Conservation (phyloP, 305 asterid genomes). For the Fraxinus nigra region DNA sequence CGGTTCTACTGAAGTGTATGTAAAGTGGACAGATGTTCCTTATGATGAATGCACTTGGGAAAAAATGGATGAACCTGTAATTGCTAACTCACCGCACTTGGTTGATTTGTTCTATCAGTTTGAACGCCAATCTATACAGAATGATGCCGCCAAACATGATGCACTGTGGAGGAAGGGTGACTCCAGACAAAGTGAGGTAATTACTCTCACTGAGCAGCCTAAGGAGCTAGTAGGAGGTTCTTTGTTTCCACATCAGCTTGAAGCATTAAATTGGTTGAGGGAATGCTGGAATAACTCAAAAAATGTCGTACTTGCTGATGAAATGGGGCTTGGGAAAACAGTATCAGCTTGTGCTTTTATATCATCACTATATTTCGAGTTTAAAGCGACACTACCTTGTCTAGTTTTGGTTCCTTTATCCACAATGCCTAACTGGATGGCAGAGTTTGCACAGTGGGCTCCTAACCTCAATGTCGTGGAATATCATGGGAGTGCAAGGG, state of each 20-base stretch:
- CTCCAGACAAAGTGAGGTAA: neutral
- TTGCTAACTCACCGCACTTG: conserved; percentile 58
- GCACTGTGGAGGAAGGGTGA: conserved; percentile 25
- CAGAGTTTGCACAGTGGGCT: neutral
- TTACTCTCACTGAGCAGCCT: neutral
- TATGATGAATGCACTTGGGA: conserved; percentile 99
- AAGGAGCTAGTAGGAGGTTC: neutral
- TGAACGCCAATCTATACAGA: conserved; percentile 63
- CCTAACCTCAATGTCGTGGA: neutral
- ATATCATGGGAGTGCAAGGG: neutral
- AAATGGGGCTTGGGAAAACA: neutral
- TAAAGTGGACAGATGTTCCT: conserved; percentile 87
- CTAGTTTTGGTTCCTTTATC: neutral
- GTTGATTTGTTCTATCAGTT: conserved; percentile 68
- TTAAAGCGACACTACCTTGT: neutral
- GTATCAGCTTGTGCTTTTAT: neutral
- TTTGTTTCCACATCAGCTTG: neutral
- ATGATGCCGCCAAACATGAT: conserved; percentile 46
- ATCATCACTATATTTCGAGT: neutral
- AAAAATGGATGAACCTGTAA: conserved; percentile 68
- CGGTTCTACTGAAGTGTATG: conserved; percentile 70
- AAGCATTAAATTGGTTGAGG: neutral
- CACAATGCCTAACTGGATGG: neutral
- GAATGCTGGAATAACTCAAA: neutral
- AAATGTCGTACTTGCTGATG: neutral